Evolutionary conservation across 2,329 filamentous ascomycete genomes (phyloP), one percentile per base, ranked within the genome.

Genomic region (Thelonectria olida): DNA sequence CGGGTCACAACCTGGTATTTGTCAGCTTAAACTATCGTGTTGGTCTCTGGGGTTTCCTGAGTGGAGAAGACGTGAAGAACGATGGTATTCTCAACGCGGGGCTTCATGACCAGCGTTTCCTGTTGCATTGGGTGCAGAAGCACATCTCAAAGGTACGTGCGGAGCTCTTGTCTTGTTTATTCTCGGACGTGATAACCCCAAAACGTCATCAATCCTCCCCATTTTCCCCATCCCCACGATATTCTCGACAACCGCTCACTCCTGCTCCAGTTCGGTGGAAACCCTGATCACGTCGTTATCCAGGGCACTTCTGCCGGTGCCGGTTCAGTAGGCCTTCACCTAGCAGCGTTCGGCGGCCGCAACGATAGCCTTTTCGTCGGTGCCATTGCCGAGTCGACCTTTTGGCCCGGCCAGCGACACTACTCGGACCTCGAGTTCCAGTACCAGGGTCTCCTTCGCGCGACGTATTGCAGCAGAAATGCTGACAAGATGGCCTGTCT

Each of bases 1-100:
- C 84, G 0, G 77, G 73, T 13, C 67, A 76, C 23, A 79, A 78
- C 62, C 76, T 89, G 48, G 75, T 89, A 13, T 80, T 85, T 54
- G 85, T 89, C 49, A 85, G 84, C 67, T 88, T 89, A 72, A 87
- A 88, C 74, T 89, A 89, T 68, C 82, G 88, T 7, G 84, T 91
- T 6, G 87, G 87, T 0, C 76, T 85, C 0, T 85, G 85, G 67
- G 89, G 88, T 0, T 91, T 90, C 66, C 79, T 91, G 1, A 83
- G 86, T 0, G 83, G 86, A 47, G 81, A 86, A 39, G 77, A 82
- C 27, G 79, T 90, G 8, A 80, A 81, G 38, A 71, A 76, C 5
- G 76, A 86, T 64, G 88, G 88, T 1, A 80, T 83, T 49, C 78
- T 90, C 8, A 91, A 92, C 68, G 85, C 78, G 2, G 89, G 89